phyloP scores from a whole-genome alignment of 2,329 filamentous ascomycete genomes.

The Nigrograna mackinnonii region DNA sequence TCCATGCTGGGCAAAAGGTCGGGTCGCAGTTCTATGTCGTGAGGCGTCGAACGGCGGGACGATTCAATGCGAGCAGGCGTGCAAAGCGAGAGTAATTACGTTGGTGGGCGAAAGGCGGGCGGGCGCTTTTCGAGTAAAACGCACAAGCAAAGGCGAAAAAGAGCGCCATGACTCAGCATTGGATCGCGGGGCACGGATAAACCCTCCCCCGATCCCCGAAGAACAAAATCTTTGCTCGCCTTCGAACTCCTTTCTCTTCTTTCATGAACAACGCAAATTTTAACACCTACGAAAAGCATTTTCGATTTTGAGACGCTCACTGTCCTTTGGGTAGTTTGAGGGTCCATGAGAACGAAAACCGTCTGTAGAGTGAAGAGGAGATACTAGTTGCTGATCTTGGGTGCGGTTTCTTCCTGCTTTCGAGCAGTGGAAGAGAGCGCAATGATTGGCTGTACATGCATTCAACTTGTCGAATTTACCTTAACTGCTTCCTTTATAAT shows the following conservation, averaged over 20 bases:
- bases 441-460: constrained; percentile 62
- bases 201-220: constrained; percentile 27
- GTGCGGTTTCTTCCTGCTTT: constrained; percentile 58
- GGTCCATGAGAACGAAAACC: constrained; percentile 63
- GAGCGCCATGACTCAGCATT: too few species aligned
- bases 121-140: constrained; percentile 19
- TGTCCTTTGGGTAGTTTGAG: constrained; percentile 38
- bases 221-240: constrained; percentile 10
- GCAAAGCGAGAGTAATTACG: constrained; percentile 7
- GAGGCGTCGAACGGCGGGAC: too few species aligned
- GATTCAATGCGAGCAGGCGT: not conserved
- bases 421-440: constrained; percentile 57
- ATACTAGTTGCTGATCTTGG: constrained; percentile 56
- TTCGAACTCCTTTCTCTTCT: constrained; percentile 41
- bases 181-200: constrained; percentile 28
- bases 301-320: constrained; percentile 54
- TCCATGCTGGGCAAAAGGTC: constrained; percentile 39
- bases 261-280: constrained; percentile 61
- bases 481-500: too few species aligned
- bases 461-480: too few species aligned
- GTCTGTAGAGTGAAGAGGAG: constrained; percentile 60
- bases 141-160: constrained; percentile 39
- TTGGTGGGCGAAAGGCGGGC: constrained; percentile 11
- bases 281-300: constrained; percentile 62
- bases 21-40: not conserved